phyloP scores from a whole-genome alignment of 257 asterid genomes.

The Plectranthus barbatus region DNA sequence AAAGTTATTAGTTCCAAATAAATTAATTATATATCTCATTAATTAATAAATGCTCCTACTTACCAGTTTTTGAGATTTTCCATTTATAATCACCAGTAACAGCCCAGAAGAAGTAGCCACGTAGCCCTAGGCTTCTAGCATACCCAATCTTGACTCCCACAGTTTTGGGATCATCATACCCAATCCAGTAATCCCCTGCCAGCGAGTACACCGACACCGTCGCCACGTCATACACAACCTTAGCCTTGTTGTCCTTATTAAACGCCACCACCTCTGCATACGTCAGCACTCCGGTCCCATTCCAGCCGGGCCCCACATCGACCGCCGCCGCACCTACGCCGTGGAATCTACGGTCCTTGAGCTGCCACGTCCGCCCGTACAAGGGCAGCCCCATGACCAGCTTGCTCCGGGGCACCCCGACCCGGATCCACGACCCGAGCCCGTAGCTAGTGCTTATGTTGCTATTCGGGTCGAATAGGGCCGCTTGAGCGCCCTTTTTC shows the following conservation, averaged over 20 bases:
- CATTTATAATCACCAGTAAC: constrained; percentile 46
- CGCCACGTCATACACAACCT: constrained; percentile 37
- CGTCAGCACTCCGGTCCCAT: constrained; percentile 33
- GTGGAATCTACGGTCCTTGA: constrained; percentile 30
- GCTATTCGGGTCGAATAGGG: constrained; percentile 45
- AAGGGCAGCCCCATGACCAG: constrained; percentile 72
- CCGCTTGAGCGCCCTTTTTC: constrained; percentile 70
- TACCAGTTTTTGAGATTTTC: constrained; percentile 57
- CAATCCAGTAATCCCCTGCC: constrained; percentile 58
- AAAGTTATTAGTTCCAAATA: no score
- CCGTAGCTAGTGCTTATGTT: constrained; percentile 67
- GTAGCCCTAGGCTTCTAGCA: constrained; percentile 41
- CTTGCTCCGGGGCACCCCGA: constrained; percentile 46
- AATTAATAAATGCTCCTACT: no score
- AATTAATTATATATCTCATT: no score
- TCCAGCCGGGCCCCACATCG: constrained; percentile 51
- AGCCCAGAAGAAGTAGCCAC: constrained; percentile 90
- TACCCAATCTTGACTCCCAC: constrained; percentile 32
- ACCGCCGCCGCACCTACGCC: constrained; percentile 70
- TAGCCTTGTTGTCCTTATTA: constrained; percentile 40
- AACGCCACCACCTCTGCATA: constrained; percentile 49
- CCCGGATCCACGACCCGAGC: constrained; percentile 51
- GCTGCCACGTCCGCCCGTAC: constrained; percentile 71
- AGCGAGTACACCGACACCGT: constrained; percentile 62
- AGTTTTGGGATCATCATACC: constrained; percentile 55